A percentile compares a stretch with the other conserved stretches of the same genome.
Evolutionary conservation across 1,139 yeast genomes (phyloP).

Genomic region (Candida sanyaensis): DNA sequence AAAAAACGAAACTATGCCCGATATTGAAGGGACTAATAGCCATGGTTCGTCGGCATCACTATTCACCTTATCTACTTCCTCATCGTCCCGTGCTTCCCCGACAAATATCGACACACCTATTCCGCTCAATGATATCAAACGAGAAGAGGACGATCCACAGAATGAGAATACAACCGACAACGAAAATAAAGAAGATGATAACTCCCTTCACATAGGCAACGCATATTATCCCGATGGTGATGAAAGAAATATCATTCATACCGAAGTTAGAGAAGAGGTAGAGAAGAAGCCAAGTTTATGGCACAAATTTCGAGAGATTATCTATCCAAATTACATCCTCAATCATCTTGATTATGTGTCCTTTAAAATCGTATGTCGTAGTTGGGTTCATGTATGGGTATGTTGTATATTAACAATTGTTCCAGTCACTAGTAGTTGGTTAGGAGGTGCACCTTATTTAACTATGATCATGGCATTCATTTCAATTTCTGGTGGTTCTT

Average conservation of each 20-base stretch:
- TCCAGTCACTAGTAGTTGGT: conserved; percentile 28
- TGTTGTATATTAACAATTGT: conserved; percentile 27
- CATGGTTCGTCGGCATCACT: neutral
- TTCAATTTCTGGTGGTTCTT: conserved; percentile 29
- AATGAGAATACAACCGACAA: neutral
- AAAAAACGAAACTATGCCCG: neutral
- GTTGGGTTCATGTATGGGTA: conserved; percentile 33
- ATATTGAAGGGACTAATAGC: neutral
- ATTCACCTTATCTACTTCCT: neutral
- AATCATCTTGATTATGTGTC: conserved; percentile 29
- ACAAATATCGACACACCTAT: neutral
- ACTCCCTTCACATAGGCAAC: conserved; percentile 5
- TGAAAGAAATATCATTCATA: conserved; percentile 7
- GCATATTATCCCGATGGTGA: conserved; percentile 15
- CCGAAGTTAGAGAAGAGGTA: conserved; percentile 11
- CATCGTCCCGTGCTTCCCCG: conserved; percentile 1
- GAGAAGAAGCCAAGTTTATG: conserved; percentile 12
- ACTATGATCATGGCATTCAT: conserved; percentile 31
- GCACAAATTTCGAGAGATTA: conserved; percentile 13
- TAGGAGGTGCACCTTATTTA: conserved; percentile 33
- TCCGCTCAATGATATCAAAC: neutral
- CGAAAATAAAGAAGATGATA: neutral
- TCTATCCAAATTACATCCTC: conserved; percentile 27
- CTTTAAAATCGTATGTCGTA: conserved; percentile 25
- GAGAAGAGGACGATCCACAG: neutral